Percentiles rank a stretch among this genome's conserved stretches.
These are phyloP conservation scores for Aplosporella prunicola DNA, from an alignment of 2,329 filamentous ascomycete genomes.

Conservation along the genomic window DNA sequence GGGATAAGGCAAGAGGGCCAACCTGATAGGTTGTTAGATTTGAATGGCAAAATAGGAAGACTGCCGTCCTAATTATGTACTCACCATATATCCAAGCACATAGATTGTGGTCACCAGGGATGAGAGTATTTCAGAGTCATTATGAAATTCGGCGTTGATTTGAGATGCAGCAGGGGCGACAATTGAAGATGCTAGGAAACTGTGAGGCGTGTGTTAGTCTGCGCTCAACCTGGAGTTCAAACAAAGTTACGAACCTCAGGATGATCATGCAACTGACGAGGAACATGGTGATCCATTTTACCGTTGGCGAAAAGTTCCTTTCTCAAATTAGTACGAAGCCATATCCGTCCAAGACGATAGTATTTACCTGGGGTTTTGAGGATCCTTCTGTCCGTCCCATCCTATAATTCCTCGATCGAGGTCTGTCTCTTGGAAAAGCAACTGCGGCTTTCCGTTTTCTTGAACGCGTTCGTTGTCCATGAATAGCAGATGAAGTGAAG, in stretches of 20 bases:
- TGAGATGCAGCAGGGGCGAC: constrained; percentile 26
- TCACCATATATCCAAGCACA: constrained; percentile 24
- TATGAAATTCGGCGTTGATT: constrained; percentile 23
- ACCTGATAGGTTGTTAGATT: constrained; percentile 6
- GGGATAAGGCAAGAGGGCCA: constrained; percentile 12
- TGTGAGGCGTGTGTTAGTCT: constrained; percentile 8
- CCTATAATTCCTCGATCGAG: constrained; percentile 26
- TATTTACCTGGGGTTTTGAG: constrained; percentile 19
- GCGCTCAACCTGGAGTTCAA: too few species aligned
- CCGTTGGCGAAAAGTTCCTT: constrained; percentile 21
- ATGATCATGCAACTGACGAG: constrained; percentile 25
- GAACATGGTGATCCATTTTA: constrained; percentile 22
- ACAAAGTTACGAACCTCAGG: constrained; percentile 11
- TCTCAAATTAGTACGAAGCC: neutral
- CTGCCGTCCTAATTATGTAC: constrained; percentile 8
- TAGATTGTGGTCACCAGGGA: constrained; percentile 27
- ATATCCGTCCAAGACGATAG: neutral
- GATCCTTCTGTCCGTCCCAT: constrained; percentile 27
- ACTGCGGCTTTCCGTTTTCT: constrained; percentile 15
- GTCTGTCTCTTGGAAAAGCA: constrained; percentile 24
- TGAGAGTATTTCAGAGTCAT: constrained; percentile 22
- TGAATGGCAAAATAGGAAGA: neutral
- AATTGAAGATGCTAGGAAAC: constrained; percentile 27
- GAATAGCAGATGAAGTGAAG: too few species aligned
- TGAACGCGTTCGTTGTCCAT: neutral